Conservation (phyloP, 495 filamentous ascomycete species). For the Penicillium angulare region DNA sequence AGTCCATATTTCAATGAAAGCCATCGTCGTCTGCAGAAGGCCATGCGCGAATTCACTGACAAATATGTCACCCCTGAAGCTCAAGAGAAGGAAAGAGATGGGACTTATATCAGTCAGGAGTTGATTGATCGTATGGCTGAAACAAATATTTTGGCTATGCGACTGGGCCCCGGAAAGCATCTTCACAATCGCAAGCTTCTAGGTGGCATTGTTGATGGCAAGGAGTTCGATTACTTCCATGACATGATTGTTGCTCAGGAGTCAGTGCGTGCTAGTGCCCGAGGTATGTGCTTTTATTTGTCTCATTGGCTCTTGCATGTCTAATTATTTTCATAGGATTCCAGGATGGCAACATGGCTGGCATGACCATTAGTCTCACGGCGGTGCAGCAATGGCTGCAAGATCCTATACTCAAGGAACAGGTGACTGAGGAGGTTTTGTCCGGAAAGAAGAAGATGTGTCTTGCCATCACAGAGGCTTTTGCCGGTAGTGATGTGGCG, state of each 20-base stretch:
- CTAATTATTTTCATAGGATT: conserved; percentile 34
- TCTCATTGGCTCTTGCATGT: not conserved
- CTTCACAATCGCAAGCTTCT: conserved; percentile 67
- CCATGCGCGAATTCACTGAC: conserved; percentile 73
- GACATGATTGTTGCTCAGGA: conserved; percentile 78
- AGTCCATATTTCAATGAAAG: conserved; percentile 80
- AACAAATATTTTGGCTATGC: conserved; percentile 75
- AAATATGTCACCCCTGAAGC: conserved; percentile 70
- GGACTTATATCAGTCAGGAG: conserved; percentile 71
- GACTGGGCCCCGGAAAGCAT: conserved; percentile 80
- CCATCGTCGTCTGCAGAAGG: conserved; percentile 68
- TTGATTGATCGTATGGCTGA: conserved; percentile 75
- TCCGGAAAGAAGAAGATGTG: conserved; percentile 84
- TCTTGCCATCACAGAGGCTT: conserved; percentile 85
- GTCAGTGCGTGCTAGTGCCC: conserved; percentile 62
- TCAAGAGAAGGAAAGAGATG: conserved; percentile 72
- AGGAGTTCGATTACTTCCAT: conserved; percentile 88
- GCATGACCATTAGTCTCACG: conserved; percentile 81
- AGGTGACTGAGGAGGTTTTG: conserved; percentile 68
- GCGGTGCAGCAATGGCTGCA: conserved; percentile 78
- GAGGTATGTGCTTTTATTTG: conserved; percentile 40
- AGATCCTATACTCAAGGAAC: conserved; percentile 62
- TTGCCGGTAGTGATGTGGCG: conserved; percentile 85
- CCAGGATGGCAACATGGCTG: conserved; percentile 63
- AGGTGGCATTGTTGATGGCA: conserved; percentile 67